Conservation (phyloP, 495 filamentous ascomycete species). For the Aspergillus cavernicola region DNA sequence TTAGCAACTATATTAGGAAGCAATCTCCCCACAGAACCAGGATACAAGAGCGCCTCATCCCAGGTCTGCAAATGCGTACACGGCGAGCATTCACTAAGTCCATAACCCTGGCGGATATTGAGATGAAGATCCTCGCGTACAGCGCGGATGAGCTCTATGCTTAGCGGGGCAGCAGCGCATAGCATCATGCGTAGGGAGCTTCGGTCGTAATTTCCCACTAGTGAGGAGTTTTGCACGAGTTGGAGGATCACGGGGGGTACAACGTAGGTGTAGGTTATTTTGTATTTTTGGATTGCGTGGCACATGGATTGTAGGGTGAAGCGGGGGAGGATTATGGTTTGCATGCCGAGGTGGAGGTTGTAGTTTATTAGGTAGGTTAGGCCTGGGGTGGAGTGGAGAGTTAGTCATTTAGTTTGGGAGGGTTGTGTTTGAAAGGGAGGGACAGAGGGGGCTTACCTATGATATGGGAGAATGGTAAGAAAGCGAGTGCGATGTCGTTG, state of each 20-base stretch:
- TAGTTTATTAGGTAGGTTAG: neutral
- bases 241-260: neutral
- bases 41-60: neutral
- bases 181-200: neutral
- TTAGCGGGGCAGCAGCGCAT: slow-evolving; percentile 4
- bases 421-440: no score
- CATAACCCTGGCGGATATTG: no score
- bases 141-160: neutral
- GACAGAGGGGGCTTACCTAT: no score
- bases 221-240: neutral
- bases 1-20: no score
- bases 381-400: no score
- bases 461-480: slow-evolving; percentile 8
- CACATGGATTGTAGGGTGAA: neutral
- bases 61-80: no score
- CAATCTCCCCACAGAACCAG: neutral
- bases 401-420: no score
- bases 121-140: no score
- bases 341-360: neutral
- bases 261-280: neutral
- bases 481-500: neutral
- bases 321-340: neutral
- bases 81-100: no score
- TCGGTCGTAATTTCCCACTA: neutral
- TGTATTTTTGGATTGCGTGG: neutral